phyloP scores from a whole-genome alignment of 306 rosid species.

The Psophocarpus tetragonolobus region DNA sequence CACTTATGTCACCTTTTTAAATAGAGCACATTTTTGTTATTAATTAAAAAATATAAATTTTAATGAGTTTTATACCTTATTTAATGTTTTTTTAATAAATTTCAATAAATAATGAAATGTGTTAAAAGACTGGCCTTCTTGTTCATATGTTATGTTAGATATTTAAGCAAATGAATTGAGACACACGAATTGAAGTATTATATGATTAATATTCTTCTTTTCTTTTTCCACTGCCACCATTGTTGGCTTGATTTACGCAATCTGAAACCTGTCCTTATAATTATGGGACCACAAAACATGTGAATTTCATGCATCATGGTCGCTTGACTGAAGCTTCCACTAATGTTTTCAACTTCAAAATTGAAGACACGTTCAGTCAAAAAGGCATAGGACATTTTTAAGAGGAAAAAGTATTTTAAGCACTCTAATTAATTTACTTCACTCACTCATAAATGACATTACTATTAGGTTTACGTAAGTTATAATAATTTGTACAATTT shows the following conservation, averaged over 20 bases:
- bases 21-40: no score
- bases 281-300: slow-evolving; percentile 26
- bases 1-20: no score
- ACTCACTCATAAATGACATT: no score
- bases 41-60: no score
- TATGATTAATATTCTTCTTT: neutral
- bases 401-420: neutral
- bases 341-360: neutral
- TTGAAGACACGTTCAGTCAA: neutral
- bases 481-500: no score
- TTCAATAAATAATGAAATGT: no score
- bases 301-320: neutral
- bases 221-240: neutral
- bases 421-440: no score
- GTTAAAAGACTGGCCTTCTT: no score
- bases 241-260: neutral
- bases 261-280: no score
- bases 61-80: no score
- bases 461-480: no score
- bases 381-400: neutral
- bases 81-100: no score
- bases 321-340: neutral
- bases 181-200: neutral
- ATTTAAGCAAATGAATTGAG: neutral
- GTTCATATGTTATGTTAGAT: neutral